Evolutionary conservation across 768 basidiomycete species (phyloP), one percentile per base, ranked within the genome.

Genomic region (Mycena maculata): DNA sequence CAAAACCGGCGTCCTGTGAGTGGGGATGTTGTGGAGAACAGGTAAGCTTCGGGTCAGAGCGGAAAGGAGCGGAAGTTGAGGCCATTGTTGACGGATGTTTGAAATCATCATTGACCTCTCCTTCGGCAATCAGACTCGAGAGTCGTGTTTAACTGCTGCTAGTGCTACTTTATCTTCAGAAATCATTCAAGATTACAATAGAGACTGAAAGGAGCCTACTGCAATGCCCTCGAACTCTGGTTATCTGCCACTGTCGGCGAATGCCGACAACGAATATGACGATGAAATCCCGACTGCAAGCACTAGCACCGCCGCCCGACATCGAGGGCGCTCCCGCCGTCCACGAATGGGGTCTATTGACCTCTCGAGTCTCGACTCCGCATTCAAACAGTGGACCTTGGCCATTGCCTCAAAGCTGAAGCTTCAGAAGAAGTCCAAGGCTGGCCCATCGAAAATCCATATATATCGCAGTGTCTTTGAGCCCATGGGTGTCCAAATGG

Each of bases 351-450:
- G 23, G 18, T 67, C 86, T 72, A 92, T 95, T 73, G 93, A 95
- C 83, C 80, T 95, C 63, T 85, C 87, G 42, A 92, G 92, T 73
- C 76, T 95, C 63, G 93, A 95, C 75, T 87, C 84, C 74, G 93
- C 93, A 8, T 95, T 95, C 82, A 94, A 94, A 79, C 85, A 92
- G 90, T 95, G 93, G 93, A 95, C 93, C 15, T 89, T 92, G 72
- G 91, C 90, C 59, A 94, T 95, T 71, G 90, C 93, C 1, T 90
- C 93, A 79, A 93, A 92, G 78, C 88, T 95, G 56, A 92, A 91
- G 71, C 87, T 91, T 62, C 93, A 92, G 83, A 92, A 90, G 74
- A 91, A 89, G 83, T 88, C 86, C 71, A 82, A 83, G 18, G 84
- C 87, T 42, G 87, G 87, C 62, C 84, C 88, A 73, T 85, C 87